Evolutionary conservation across 805 yeast species (phyloP).

Genomic region (Metschnikowia arizonensis): DNA sequence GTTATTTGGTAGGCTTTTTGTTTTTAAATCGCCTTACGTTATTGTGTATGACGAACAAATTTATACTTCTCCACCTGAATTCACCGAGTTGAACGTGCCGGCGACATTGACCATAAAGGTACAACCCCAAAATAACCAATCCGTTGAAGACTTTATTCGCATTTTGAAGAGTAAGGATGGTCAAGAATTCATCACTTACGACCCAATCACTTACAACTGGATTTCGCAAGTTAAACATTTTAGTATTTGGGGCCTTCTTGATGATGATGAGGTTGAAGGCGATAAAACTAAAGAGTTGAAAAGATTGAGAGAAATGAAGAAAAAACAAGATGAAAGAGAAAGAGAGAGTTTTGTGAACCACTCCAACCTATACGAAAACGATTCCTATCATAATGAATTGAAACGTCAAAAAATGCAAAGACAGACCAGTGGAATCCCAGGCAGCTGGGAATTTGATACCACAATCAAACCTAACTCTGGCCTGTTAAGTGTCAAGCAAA

Average conservation of each 20-base stretch:
- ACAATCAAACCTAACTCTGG: constrained; percentile 12
- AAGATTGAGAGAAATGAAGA: constrained; percentile 35
- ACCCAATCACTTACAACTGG: constrained; percentile 71
- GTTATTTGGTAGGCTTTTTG: constrained; percentile 34
- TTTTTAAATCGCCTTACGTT: constrained; percentile 48
- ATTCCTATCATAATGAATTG: constrained; percentile 28
- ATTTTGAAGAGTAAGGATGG: constrained; percentile 54
- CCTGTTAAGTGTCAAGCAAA: constrained; percentile 28
- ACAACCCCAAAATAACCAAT: constrained; percentile 47
- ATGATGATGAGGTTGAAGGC: constrained; percentile 49
- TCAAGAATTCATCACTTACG: constrained; percentile 76
- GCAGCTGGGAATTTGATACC: constrained; percentile 30
- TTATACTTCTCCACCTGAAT: constrained; percentile 48
- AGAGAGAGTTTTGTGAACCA: constrained; percentile 34
- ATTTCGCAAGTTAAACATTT: constrained; percentile 85
- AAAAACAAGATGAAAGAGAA: constrained; percentile 39
- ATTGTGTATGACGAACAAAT: constrained; percentile 59
- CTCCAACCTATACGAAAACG: constrained; percentile 29
- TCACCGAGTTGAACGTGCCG: constrained; percentile 71
- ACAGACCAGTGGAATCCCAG: constrained; percentile 34
- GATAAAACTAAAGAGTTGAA: constrained; percentile 15
- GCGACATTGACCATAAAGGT: constrained; percentile 67
- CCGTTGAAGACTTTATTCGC: constrained; percentile 43
- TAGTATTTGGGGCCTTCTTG: constrained; percentile 88
- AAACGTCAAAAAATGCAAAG: constrained; percentile 31